Base-by-base conservation (phyloP, 2,329 filamentous ascomycete genomes). In the Trichoderma guizhouense region DNA sequence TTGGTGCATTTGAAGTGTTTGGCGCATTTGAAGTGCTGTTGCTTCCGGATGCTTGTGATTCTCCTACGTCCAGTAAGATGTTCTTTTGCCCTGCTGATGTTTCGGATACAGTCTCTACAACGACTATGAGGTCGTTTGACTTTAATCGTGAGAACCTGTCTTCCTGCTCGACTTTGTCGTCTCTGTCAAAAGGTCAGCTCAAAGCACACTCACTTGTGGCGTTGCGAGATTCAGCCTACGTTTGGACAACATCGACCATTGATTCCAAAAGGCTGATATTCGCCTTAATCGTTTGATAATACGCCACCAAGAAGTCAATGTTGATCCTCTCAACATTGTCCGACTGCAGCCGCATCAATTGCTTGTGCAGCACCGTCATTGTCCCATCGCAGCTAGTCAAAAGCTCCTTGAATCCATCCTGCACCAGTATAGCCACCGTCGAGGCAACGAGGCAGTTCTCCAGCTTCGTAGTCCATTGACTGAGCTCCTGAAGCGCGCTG, bases 361-460 rank as follows among this genome's bases (percentile, higher is more conserved):
- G 81, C 73, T 82, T 82, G 53, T 78, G 78, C 47, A 82, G 62
- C 18, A 75, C 75, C 1, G 78, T 80, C 24, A 75, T 73, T 5
- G 76, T 73, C 5, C 71, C 74, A 72, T 81, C 79, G 61, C 81
- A 82, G 6, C 74, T 76, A 26, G 72, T 72, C 1, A 82, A 73
- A 11, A 74, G 76, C 14, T 76, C 74, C 65, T 75, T 76, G 28
- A 82, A 67, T 9, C 76, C 74, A 0, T 73, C 75, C 64, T 81
- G 81, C 47, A 82, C 53, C 5, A 71, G 72, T n/a, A 71, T 71
- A 5, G 81, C 81, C 58, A 82, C 78, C 30, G 68, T 74, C 0
- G 73, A 64, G 0, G 79, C 74, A 6, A 63, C 64, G 21, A 82
- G 75, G 7, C 78, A 74, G 7, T 71, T 62, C 36, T 79, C 77